phyloP scores from a whole-genome alignment of 805 yeast genomes.

The Candida silvicultrix region DNA sequence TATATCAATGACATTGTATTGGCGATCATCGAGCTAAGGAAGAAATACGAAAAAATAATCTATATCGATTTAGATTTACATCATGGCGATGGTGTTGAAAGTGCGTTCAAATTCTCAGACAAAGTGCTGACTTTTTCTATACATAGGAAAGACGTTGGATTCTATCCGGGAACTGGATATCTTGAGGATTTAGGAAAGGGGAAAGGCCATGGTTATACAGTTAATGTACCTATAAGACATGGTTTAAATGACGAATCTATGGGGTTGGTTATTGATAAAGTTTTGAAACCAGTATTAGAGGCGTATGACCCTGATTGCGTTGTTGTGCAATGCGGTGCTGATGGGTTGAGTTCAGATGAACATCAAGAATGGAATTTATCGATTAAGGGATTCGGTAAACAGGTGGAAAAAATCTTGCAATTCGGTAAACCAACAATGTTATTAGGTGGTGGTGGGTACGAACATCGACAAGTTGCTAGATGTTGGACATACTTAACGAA shows the following conservation, averaged over 20 bases:
- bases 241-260: constrained; percentile 49
- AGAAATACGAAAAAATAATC: constrained; percentile 37
- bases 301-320: constrained; percentile 42
- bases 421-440: constrained; percentile 35
- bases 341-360: constrained; percentile 63
- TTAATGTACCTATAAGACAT: constrained; percentile 50
- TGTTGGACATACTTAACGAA: constrained; percentile 41
- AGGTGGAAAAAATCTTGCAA: constrained; percentile 25
- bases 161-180: constrained; percentile 68
- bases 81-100: constrained; percentile 77
- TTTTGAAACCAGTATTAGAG: constrained; percentile 36
- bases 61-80: constrained; percentile 72
- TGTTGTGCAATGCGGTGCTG: constrained; percentile 68
- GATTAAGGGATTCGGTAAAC: constrained; percentile 38
- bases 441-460: constrained; percentile 78
- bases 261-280: constrained; percentile 27
- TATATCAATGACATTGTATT: constrained; percentile 65
- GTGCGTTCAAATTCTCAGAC: constrained; percentile 50
- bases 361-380: constrained; percentile 67
- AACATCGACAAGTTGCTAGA: constrained; percentile 52
- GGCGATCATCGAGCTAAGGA: constrained; percentile 45
- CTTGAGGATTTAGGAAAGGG: constrained; percentile 31
- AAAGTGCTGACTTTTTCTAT: constrained; percentile 56
- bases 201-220: constrained; percentile 28
- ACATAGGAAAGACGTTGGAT: constrained; percentile 60